Percentiles rank a stretch among this genome's conserved stretches.
phyloP scores from a whole-genome alignment of 495 filamentous ascomycete species.

The Xylaria nigripes region DNA sequence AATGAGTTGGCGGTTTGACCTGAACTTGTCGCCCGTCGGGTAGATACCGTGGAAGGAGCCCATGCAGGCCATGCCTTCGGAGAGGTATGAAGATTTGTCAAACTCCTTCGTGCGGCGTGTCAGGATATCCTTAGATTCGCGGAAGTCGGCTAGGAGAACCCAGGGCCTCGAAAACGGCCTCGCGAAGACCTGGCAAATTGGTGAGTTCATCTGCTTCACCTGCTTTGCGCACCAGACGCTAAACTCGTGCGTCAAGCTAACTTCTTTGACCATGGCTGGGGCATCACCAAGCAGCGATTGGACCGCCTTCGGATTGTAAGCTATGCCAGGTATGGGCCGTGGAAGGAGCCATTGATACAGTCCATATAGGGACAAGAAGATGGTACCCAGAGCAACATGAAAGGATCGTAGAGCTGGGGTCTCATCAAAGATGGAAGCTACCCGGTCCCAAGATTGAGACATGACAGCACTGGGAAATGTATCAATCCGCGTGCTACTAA shows the following conservation, averaged over 20 bases:
- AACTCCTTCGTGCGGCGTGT: conserved; percentile 28
- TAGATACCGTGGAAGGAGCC: not conserved
- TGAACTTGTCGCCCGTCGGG: not conserved
- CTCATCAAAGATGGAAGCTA: not conserved
- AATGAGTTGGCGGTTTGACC: not conserved
- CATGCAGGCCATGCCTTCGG: not conserved
- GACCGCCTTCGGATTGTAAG: conserved; percentile 23
- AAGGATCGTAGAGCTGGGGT: not conserved
- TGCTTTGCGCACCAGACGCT: conserved; percentile 12
- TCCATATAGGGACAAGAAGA: conserved; percentile 6
- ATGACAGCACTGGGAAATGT: not conserved
- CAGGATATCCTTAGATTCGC: conserved; percentile 30
- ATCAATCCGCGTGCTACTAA: no score
- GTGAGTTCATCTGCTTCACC: conserved; percentile 20
- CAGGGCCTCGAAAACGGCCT: conserved; percentile 25
- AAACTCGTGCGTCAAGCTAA: conserved; percentile 9
- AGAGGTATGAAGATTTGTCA: conserved; percentile 16
- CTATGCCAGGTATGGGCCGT: conserved; percentile 26
- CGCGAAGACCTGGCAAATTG: conserved; percentile 32
- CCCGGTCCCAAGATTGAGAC: not conserved
- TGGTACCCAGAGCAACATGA: not conserved
- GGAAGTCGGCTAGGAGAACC: conserved; percentile 27
- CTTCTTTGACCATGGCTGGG: conserved; percentile 15
- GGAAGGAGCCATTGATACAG: conserved; percentile 15
- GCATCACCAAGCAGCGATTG: conserved; percentile 25